Percentiles rank a stretch among this genome's conserved stretches.
Evolutionary conservation across 2,329 filamentous ascomycete species (phyloP).

Genomic region (Aureobasidium namibiae): DNA sequence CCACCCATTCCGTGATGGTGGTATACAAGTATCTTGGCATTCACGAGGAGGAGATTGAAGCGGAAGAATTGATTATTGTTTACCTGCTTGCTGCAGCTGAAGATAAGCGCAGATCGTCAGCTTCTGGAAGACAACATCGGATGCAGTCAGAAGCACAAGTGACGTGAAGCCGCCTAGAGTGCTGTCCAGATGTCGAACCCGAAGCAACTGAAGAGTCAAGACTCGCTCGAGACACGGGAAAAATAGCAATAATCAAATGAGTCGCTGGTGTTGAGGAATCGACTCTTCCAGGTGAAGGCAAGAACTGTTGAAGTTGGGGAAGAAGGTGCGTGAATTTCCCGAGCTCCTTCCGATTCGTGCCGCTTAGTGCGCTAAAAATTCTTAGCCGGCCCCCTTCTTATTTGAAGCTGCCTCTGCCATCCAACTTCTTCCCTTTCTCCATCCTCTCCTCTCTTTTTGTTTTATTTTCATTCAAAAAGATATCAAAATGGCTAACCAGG

Average conservation of each 20-base stretch:
- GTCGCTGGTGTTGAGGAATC: slow-evolving; percentile 5
- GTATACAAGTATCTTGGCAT: neutral
- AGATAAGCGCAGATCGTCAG: slow-evolving; percentile 6
- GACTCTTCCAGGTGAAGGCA: slow-evolving; percentile 11
- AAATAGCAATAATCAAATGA: neutral
- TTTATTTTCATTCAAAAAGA: slow-evolving; percentile 22
- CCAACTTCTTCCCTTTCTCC: slow-evolving; percentile 14
- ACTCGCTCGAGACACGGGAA: neutral
- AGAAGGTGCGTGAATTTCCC: slow-evolving; percentile 10
- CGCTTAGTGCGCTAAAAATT: slow-evolving; percentile 12
- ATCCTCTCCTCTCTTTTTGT: slow-evolving; percentile 23
- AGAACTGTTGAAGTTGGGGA: slow-evolving; percentile 10
- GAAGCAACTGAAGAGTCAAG: neutral
- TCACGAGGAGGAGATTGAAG: neutral
- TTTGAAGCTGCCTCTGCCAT: slow-evolving; percentile 7
- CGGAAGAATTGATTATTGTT: neutral
- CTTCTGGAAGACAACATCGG: neutral
- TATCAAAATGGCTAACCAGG: slow-evolving; percentile 34
- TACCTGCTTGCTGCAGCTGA: neutral
- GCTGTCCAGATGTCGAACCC: neutral
- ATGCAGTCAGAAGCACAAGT: neutral
- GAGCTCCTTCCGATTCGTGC: slow-evolving; percentile 10
- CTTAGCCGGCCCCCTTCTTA: slow-evolving; percentile 10
- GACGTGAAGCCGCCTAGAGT: neutral
- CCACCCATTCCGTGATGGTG: neutral